Percentiles rank a stretch among this genome's conserved stretches.
phyloP scores from a whole-genome alignment of 257 asterid species.

The Plantago ovata region DNA sequence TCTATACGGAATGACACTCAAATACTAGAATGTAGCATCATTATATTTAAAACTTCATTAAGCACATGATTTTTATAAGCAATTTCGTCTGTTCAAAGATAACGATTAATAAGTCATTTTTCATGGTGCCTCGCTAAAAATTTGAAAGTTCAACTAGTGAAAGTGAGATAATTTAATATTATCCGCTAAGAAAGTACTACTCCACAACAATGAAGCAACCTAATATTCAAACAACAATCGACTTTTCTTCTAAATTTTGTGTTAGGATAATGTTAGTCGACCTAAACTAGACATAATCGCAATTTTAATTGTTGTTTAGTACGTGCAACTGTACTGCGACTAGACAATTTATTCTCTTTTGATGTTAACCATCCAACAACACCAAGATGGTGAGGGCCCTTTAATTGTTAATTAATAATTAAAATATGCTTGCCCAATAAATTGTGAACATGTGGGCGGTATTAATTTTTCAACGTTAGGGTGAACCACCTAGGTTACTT shows the following conservation, averaged over 20 bases:
- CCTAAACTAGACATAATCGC: not conserved
- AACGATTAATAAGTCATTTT: no score
- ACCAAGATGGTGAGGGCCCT: conserved; percentile 18
- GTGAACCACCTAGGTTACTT: not conserved
- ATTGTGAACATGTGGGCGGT: not conserved
- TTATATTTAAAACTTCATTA: no score
- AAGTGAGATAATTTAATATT: no score
- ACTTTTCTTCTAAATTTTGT: not conserved
- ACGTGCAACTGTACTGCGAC: not conserved
- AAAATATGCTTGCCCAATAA: not conserved
- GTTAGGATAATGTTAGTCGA: not conserved
- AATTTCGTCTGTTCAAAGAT: no score
- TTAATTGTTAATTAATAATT: no score
- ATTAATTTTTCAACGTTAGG: not conserved
- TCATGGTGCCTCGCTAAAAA: no score
- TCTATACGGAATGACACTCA: no score
- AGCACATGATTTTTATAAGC: no score
- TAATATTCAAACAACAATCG: conserved; percentile 7
- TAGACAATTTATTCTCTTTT: conserved; percentile 7
- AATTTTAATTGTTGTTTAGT: not conserved
- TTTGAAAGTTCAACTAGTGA: no score
- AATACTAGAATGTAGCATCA: no score
- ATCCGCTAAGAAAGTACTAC: not conserved
- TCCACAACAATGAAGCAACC: not conserved
- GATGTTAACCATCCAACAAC: conserved; percentile 15